Evolutionary conservation across 352 stramenopile genomes (phyloP).

Genomic region (Lagenidium giganteum): DNA sequence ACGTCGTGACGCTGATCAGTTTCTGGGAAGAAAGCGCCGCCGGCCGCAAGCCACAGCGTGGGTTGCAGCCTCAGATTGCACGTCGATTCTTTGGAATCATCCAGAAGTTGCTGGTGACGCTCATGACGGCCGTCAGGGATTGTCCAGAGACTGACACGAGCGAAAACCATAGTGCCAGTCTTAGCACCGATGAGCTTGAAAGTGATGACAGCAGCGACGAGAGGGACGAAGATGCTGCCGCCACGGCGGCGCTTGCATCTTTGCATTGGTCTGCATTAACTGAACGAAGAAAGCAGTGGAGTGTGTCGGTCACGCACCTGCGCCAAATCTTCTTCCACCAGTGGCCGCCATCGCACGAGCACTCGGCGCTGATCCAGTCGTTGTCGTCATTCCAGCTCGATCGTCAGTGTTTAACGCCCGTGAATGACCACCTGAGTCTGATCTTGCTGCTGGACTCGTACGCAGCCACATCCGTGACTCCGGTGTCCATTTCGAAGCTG

Average conservation of each 20-base stretch:
- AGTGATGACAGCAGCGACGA: constrained; percentile 20
- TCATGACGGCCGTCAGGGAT: constrained; percentile 29
- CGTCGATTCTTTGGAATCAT: constrained; percentile 79
- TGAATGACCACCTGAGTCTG: constrained; percentile 63
- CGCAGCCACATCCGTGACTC: constrained; percentile 56
- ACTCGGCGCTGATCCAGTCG: constrained; percentile 40
- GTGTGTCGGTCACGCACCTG: constrained; percentile 40
- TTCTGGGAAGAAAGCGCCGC: constrained; percentile 80
- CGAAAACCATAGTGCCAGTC: too few relatives aligned
- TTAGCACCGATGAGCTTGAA: constrained; percentile 18
- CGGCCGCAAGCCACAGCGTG: constrained; percentile 57
- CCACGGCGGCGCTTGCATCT: too few relatives aligned
- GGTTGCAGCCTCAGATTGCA: constrained; percentile 70
- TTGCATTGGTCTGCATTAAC: too few relatives aligned
- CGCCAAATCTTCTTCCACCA: constrained; percentile 28
- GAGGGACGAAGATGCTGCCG: constrained; percentile 17
- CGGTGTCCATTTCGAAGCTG: constrained; percentile 65
- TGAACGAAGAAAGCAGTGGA: constrained; percentile 53
- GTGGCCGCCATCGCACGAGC: constrained; percentile 56
- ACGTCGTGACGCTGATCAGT: constrained; percentile 73
- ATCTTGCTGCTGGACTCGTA: constrained; percentile 81
- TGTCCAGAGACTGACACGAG: constrained; percentile 7
- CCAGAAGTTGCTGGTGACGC: constrained; percentile 40
- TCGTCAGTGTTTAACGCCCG: too few relatives aligned
- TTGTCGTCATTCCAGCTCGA: constrained; percentile 36